Percentiles rank a stretch among this genome's conserved stretches.
phyloP scores from a whole-genome alignment of 2,329 filamentous ascomycete genomes.

The Chalara sp. region DNA sequence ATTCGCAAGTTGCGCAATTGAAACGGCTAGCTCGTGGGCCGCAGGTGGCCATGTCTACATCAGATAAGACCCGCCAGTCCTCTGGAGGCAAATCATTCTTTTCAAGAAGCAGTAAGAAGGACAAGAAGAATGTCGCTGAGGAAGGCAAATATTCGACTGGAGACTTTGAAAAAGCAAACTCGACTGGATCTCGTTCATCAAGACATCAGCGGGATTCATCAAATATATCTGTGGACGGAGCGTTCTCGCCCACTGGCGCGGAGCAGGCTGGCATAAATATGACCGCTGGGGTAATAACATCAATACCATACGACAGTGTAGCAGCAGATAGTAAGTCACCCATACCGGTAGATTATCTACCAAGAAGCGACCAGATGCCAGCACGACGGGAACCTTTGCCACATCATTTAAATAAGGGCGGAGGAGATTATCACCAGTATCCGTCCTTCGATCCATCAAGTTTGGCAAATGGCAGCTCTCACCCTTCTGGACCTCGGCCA shows the following conservation, averaged over 20 bases:
- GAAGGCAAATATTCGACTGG: conserved; percentile 48
- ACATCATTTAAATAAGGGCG: conserved; percentile 74
- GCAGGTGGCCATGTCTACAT: conserved; percentile 44
- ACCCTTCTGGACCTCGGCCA: conserved; percentile 55
- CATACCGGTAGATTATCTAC: conserved; percentile 66
- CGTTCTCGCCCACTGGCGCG: conserved; percentile 50
- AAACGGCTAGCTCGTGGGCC: conserved; percentile 11
- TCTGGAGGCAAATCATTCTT: conserved; percentile 77
- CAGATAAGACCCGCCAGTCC: conserved; percentile 76
- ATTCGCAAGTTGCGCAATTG: conserved; percentile 4
- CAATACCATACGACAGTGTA: conserved; percentile 77
- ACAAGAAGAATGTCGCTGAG: conserved; percentile 55
- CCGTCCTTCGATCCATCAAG: conserved; percentile 59
- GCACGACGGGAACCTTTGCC: conserved; percentile 67
- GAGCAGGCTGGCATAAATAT: conserved; percentile 58
- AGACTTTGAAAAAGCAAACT: conserved; percentile 52
- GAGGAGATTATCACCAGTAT: conserved; percentile 83
- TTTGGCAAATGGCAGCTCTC: conserved; percentile 42
- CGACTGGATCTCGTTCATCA: conserved; percentile 62
- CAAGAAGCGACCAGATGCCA: conserved; percentile 56
- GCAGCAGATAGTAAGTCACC: conserved; percentile 60
- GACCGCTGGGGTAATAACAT: conserved; percentile 76
- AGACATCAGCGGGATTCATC: conserved; percentile 71
- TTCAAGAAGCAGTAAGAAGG: conserved; percentile 80
- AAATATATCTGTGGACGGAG: conserved; percentile 62